A percentile compares a stretch with the other conserved stretches of the same genome.
These are phyloP conservation scores for Ogataea nonfermentans DNA, from an alignment of 805 yeast species.

Conservation along the genomic window DNA sequence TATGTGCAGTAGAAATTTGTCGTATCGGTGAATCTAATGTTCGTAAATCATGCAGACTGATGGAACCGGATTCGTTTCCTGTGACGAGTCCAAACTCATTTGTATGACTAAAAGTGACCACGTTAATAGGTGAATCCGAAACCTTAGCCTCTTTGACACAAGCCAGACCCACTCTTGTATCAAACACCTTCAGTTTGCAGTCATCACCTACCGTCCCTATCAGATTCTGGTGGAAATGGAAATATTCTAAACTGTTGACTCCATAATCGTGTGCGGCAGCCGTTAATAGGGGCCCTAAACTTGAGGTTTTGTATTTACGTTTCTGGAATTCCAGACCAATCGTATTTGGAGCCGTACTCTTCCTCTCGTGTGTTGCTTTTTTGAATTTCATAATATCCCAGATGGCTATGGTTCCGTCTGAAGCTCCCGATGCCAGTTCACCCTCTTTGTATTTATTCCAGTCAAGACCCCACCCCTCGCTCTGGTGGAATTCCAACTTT, in stretches of 20 bases:
- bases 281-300: conserved; percentile 18
- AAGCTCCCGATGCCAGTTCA: conserved; percentile 54
- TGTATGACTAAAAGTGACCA: conserved; percentile 57
- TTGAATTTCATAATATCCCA: conserved; percentile 61
- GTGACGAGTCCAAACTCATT: conserved; percentile 60
- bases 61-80: conserved; percentile 59
- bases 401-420: conserved; percentile 59
- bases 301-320: conserved; percentile 13
- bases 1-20: conserved; percentile 37
- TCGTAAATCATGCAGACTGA: conserved; percentile 69
- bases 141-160: conserved; percentile 5
- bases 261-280: conserved; percentile 43
- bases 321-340: conserved; percentile 11
- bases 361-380: conserved; percentile 15
- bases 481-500: conserved; percentile 30
- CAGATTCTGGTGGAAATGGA: conserved; percentile 56
- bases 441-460: conserved; percentile 75
- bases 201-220: conserved; percentile 71
- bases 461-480: conserved; percentile 67
- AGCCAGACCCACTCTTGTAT: conserved; percentile 40
- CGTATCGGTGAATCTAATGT: conserved; percentile 32
- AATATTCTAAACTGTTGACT: conserved; percentile 73
- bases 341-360: conserved; percentile 1
- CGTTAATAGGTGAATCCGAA: conserved; percentile 41
- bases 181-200: conserved; percentile 49